phyloP scores from a whole-genome alignment of 2,329 filamentous ascomycete species.

The Aspergillus melleus region DNA sequence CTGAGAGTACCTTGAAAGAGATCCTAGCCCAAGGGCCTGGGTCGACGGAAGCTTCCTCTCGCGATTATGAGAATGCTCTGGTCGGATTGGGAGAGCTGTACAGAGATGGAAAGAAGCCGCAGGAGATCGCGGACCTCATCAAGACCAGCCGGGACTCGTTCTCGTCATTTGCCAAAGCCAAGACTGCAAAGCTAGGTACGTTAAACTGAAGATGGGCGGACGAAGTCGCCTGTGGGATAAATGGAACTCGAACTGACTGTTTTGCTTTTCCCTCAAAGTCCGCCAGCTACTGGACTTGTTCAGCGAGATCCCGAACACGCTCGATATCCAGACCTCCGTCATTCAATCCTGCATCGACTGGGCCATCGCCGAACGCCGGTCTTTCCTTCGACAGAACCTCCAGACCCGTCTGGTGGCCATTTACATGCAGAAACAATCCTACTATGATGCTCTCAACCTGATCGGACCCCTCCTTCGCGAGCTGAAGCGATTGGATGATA shows the following conservation, averaged over 20 bases:
- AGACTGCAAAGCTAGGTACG: slow-evolving; percentile 95
- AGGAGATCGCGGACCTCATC: slow-evolving; percentile 86
- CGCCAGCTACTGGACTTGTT: slow-evolving; percentile 96
- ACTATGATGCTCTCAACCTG: slow-evolving; percentile 93
- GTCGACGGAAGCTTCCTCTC: slow-evolving; percentile 79
- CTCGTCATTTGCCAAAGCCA: slow-evolving; percentile 96
- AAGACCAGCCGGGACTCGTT: slow-evolving; percentile 87
- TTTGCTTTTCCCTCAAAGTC: slow-evolving; percentile 54
- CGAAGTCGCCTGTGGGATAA: neutral
- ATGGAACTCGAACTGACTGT: neutral
- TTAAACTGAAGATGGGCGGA: neutral
- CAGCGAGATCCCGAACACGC: slow-evolving; percentile 87
- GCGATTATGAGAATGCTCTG: slow-evolving; percentile 88
- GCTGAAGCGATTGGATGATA: slow-evolving; percentile 97
- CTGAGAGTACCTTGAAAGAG: slow-evolving; percentile 84
- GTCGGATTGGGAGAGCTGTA: slow-evolving; percentile 90
- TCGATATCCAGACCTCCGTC: slow-evolving; percentile 89
- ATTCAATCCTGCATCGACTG: slow-evolving; percentile 99
- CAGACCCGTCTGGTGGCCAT: slow-evolving; percentile 91
- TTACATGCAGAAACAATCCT: slow-evolving; percentile 96
- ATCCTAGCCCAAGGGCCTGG: slow-evolving; percentile 84
- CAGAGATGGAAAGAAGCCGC: slow-evolving; percentile 73
- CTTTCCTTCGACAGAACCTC: slow-evolving; percentile 96
- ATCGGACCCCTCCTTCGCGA: slow-evolving; percentile 96
- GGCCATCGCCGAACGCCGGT: slow-evolving; percentile 90